phyloP scores from a whole-genome alignment of 225 moss, liverwort and hornwort species.

The Straminergon stramineum region DNA sequence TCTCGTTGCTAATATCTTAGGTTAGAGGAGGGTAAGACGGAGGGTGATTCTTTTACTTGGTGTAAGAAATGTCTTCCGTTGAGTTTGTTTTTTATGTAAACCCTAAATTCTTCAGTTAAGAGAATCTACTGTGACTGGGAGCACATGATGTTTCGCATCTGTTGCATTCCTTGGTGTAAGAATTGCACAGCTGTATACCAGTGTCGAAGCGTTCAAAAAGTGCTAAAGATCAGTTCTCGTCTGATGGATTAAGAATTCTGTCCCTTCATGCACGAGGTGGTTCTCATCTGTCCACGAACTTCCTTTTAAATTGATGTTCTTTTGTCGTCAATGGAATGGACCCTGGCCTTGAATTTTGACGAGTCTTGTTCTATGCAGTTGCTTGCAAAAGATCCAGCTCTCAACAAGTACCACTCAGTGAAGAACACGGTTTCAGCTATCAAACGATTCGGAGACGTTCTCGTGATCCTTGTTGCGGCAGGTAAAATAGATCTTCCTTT shows the following conservation, averaged over 20 bases:
- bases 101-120: neutral
- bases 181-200: neutral
- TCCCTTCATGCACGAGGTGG: neutral
- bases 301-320: neutral
- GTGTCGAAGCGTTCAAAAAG: neutral
- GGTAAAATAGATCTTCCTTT: constrained; percentile 4
- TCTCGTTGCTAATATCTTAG: neutral
- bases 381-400: constrained; percentile 44
- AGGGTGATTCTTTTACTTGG: neutral
- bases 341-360: neutral
- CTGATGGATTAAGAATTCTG: neutral
- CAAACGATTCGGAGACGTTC: constrained; percentile 39
- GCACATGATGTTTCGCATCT: neutral
- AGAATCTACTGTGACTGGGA: neutral
- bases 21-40: neutral
- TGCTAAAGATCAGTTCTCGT: neutral
- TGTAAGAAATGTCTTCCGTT: neutral
- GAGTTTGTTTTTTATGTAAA: neutral
- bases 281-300: neutral
- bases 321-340: neutral
- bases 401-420: constrained; percentile 41
- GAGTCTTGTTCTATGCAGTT: constrained; percentile 14
- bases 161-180: neutral
- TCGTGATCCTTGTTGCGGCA: constrained; percentile 45
- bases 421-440: constrained; percentile 28